Conservation (phyloP, 2,329 filamentous ascomycete species). For the Fusarium abutilonis region DNA sequence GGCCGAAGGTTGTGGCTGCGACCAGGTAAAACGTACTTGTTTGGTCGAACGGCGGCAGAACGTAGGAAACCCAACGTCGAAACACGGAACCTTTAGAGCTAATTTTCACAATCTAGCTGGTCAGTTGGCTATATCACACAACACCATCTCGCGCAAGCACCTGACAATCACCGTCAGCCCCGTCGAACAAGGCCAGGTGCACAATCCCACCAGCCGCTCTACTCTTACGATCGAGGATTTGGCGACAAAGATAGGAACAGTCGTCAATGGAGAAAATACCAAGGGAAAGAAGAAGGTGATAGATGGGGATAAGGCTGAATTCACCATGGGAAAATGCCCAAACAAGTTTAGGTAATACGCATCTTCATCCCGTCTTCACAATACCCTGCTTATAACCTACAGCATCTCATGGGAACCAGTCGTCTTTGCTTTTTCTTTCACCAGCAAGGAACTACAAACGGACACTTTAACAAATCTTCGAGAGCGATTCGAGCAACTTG, state of each 20-base stretch:
- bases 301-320: slow-evolving; percentile 61
- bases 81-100: background rate
- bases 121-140: slow-evolving; percentile 76
- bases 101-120: slow-evolving; percentile 59
- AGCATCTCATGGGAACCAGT: slow-evolving; percentile 83
- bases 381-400: slow-evolving; percentile 20
- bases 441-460: slow-evolving; percentile 73
- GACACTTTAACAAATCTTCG: slow-evolving; percentile 71
- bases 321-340: slow-evolving; percentile 77
- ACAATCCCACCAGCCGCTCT: slow-evolving; percentile 72
- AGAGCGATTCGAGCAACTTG: slow-evolving; percentile 78
- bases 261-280: slow-evolving; percentile 77
- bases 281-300: slow-evolving; percentile 69
- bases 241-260: slow-evolving; percentile 85
- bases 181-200: slow-evolving; percentile 73
- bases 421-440: slow-evolving; percentile 83
- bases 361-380: background rate
- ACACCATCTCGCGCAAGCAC: slow-evolving; percentile 89
- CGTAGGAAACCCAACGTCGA: slow-evolving; percentile 55
- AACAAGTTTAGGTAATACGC: slow-evolving; percentile 65
- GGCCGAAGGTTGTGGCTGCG: slow-evolving; percentile 78
- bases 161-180: slow-evolving; percentile 77
- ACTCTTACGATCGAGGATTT: slow-evolving; percentile 79
- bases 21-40: slow-evolving; percentile 85
- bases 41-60: slow-evolving; percentile 79